Evolutionary conservation across 2,329 filamentous ascomycete genomes (phyloP), one percentile per base, ranked within the genome.

Genomic region (Penicillium italicum): DNA sequence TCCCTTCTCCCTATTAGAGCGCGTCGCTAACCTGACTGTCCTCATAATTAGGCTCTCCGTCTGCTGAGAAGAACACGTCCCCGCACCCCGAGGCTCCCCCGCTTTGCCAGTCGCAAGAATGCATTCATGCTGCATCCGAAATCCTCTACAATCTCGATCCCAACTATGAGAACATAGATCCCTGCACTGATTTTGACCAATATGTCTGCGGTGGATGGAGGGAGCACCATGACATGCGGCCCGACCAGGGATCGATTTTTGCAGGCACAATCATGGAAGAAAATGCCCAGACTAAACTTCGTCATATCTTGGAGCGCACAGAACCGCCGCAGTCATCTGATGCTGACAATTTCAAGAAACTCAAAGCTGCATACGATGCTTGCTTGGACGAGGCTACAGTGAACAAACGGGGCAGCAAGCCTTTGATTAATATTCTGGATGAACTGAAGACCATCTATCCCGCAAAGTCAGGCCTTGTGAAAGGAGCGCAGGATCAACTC

Each of bases 151-250:
- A 84, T 56, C 72, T 88, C 14, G 82, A 84, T 16, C 81, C 84
- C 8, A 75, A 85, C 48, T 85, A 88, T 69, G 76, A 82, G 56
- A 71, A 82, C 2, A 75, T 90, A 37, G 85, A 90, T 66, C 82
- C 87, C 1, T 90, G 87, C 63, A 80, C 77, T n/a, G 73, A 89
- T 65, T 90, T 90, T 57, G 84, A 88, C 57, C 77, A 85, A 67
- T 80, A 85, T 53, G 84, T 85, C 20, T 89, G 87, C 63, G 85
- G 84, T 53, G 86, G 86, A 11, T 90, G 86, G 82, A 77, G 80
- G 50, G 77, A 83, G 22, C 78, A 76, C 10, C 82, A 89, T 72
- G 85, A 88, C 63, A 79, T 89, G 55, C 81, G 86, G 3, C 74
- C 83, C 4, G 87, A 89, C 65, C 82, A 85, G 59, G 79, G 82